Percentiles rank a stretch among this genome's conserved stretches.
These are phyloP conservation scores for Gastrodia elata DNA, from an alignment of 106 monocot species.

Conservation along the genomic window DNA sequence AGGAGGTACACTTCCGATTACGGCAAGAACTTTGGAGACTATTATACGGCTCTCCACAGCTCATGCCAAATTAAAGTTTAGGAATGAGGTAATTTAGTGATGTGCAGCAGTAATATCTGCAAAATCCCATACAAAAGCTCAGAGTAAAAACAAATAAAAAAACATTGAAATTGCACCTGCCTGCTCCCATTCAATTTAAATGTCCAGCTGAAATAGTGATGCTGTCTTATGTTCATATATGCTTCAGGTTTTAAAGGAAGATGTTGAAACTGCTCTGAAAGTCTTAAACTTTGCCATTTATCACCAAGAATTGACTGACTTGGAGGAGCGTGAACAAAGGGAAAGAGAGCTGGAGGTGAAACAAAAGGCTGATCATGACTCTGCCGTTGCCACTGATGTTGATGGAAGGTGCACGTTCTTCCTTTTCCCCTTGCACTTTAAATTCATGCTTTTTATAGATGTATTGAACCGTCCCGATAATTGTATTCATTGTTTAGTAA, in stretches of 20 bases:
- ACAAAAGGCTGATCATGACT: slow-evolving; percentile 59
- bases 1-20: slow-evolving; percentile 97
- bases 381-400: slow-evolving; percentile 16
- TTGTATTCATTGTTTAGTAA: neutral
- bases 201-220: neutral
- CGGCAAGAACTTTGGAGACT: slow-evolving; percentile 96
- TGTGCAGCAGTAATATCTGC: neutral
- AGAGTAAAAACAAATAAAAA: neutral
- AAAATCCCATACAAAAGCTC: neutral
- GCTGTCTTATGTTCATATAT: neutral
- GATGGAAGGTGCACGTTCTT: slow-evolving; percentile 27
- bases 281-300: slow-evolving; percentile 95
- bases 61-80: slow-evolving; percentile 93
- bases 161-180: neutral
- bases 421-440: neutral
- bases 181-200: neutral
- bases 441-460: neutral
- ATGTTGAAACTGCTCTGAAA: slow-evolving; percentile 82
- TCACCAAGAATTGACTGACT: slow-evolving; percentile 92
- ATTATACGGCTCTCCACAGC: slow-evolving; percentile 96
- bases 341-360: slow-evolving; percentile 78
- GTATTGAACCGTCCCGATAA: neutral
- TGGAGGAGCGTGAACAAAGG: slow-evolving; percentile 87
- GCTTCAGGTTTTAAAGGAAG: slow-evolving; percentile 59
- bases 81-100: slow-evolving; percentile 62